phyloP scores from a whole-genome alignment of 352 stramenopile genomes.

The Blastocystis sp. region DNA sequence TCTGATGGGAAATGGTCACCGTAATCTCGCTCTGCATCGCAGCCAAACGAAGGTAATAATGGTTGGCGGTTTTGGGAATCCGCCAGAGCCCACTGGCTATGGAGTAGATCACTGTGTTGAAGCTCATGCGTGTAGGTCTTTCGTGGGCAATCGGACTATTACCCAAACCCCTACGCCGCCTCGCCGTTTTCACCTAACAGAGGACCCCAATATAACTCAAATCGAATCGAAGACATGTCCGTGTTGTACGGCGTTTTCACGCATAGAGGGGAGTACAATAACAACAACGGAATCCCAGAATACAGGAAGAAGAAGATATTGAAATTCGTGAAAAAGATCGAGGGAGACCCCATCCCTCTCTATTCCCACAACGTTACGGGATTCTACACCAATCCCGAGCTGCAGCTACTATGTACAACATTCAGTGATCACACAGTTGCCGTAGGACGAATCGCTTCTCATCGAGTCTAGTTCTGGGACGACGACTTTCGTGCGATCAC shows the following conservation, averaged over 20 bases:
- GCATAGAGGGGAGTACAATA: no score
- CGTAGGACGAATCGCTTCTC: background rate
- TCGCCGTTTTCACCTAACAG: no score
- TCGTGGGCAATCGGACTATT: no score
- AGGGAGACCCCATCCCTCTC: no score
- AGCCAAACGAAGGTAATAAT: background rate
- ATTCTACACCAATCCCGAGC: background rate
- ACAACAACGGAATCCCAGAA: no score
- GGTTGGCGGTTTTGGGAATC: background rate
- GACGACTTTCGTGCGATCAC: background rate
- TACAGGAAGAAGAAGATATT: no score
- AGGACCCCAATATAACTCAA: no score
- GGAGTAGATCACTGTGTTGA: background rate
- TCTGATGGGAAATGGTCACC: constrained; percentile 19
- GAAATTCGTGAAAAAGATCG: no score
- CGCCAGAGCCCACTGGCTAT: background rate
- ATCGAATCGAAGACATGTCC: no score
- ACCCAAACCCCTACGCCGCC: no score
- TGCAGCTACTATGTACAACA: background rate
- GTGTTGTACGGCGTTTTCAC: no score
- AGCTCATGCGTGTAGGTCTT: background rate
- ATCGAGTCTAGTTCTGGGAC: background rate
- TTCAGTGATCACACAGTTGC: background rate
- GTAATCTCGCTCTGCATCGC: constrained; percentile 25
- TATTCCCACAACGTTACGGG: no score